A percentile compares a stretch with the other conserved stretches of the same genome.
Conservation (phyloP, 1,139 yeast species). For the Pneumocystis jirovecii region DNA sequence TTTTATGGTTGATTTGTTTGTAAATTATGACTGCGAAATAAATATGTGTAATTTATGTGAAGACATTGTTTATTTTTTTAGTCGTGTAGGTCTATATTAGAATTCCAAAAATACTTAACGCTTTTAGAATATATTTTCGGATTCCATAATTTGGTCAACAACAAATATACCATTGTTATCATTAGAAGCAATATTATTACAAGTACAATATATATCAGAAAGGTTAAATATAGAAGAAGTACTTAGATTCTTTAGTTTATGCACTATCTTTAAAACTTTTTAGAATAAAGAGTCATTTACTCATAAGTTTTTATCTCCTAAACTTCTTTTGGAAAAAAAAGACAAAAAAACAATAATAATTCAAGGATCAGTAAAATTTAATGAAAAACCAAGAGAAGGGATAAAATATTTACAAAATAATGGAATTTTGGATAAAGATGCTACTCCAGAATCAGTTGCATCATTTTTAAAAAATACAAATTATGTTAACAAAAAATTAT, state of each 20-base stretch:
- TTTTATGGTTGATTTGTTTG: constrained; percentile 61
- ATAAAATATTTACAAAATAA: constrained; percentile 44
- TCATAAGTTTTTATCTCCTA: constrained; percentile 11
- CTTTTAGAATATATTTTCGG: constrained; percentile 17
- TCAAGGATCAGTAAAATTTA: constrained; percentile 56
- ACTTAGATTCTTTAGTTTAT: neutral
- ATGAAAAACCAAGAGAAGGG: constrained; percentile 65
- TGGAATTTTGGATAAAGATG: constrained; percentile 45
- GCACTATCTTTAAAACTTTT: neutral
- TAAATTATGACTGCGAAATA: constrained; percentile 81
- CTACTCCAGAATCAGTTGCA: constrained; percentile 50
- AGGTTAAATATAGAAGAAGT: constrained; percentile 25
- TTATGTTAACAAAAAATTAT: constrained; percentile 65
- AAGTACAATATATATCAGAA: constrained; percentile 50
- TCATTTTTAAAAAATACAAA: constrained; percentile 63
- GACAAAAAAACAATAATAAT: constrained; percentile 57
- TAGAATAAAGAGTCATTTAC: neutral
- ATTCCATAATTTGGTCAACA: constrained; percentile 39
- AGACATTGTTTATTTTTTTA: constrained; percentile 51
- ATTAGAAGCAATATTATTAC: constrained; percentile 67
- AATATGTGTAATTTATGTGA: constrained; percentile 72
- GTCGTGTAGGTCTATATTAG: constrained; percentile 39
- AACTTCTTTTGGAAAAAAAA: constrained; percentile 28
- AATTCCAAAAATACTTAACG: constrained; percentile 36
- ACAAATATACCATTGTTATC: constrained; percentile 88